Evolutionary conservation across 2,329 filamentous ascomycete genomes (phyloP).

Genomic region (Orbilia oligospora): DNA sequence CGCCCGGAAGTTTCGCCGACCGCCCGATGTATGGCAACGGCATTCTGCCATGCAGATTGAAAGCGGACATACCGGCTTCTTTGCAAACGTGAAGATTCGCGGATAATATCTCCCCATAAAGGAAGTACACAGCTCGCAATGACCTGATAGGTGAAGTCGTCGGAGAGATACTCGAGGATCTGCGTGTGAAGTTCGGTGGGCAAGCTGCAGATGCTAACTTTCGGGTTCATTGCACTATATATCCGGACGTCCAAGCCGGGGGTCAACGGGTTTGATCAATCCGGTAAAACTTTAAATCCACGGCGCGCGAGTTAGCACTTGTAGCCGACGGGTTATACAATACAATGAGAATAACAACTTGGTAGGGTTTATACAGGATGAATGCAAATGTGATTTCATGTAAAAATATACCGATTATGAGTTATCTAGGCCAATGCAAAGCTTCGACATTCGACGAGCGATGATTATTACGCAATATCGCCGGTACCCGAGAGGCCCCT

Average conservation of each 20-base stretch:
- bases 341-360: too few relatives aligned
- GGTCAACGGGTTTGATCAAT: too few relatives aligned
- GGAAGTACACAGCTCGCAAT: background rate
- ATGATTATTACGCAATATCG: background rate
- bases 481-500: background rate
- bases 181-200: constrained; percentile 12
- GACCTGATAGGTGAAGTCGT: constrained; percentile 2
- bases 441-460: background rate
- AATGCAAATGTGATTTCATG: background rate
- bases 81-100: background rate
- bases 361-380: too few relatives aligned
- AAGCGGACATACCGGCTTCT: constrained; percentile 15
- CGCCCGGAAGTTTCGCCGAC: background rate
- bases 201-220: background rate
- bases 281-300: too few relatives aligned
- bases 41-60: constrained; percentile 14
- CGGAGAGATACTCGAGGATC: constrained; percentile 9
- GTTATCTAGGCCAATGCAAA: background rate
- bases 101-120: background rate
- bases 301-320: too few relatives aligned
- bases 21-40: constrained; percentile 1
- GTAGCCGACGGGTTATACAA: too few relatives aligned
- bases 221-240: background rate
- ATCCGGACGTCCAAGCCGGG: too few relatives aligned
- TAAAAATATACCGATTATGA: background rate